Evolutionary conservation across 768 basidiomycete species (phyloP).

Genomic region (Neoboletus brunneissimus): DNA sequence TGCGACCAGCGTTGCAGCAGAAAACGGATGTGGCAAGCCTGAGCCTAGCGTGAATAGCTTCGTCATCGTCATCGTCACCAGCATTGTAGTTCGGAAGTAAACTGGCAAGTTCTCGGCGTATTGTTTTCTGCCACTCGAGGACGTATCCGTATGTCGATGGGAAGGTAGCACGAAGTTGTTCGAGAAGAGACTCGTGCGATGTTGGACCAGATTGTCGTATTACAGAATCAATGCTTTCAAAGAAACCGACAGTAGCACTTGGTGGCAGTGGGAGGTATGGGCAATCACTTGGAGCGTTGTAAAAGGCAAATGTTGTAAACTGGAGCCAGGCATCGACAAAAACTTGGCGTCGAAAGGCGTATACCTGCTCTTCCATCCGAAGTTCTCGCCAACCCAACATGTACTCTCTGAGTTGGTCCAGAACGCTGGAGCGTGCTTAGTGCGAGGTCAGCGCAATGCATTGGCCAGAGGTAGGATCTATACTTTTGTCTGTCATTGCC

Average conservation of each 20-base stretch:
- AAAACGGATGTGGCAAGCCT: conserved; percentile 31
- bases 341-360: conserved; percentile 22
- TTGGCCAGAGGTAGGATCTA: not conserved
- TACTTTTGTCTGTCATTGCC: conserved; percentile 23
- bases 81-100: conserved; percentile 22
- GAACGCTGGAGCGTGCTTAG: conserved; percentile 16
- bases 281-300: conserved; percentile 5
- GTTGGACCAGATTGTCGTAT: conserved; percentile 20
- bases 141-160: conserved; percentile 14
- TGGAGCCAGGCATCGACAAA: conserved; percentile 28
- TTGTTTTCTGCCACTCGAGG: conserved; percentile 26
- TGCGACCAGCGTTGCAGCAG: conserved; percentile 14
- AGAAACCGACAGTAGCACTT: conserved; percentile 25
- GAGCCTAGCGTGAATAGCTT: conserved; percentile 18
- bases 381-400: conserved; percentile 33
- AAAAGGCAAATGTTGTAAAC: conserved; percentile 20
- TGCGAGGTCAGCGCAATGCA: conserved; percentile 5
- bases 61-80: conserved; percentile 20
- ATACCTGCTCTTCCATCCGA: conserved; percentile 30
- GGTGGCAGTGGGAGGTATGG: conserved; percentile 30
- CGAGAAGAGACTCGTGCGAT: conserved; percentile 10
- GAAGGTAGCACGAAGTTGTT: conserved; percentile 21
- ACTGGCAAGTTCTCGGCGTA: conserved; percentile 27
- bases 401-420: conserved; percentile 23
- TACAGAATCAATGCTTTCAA: conserved; percentile 20